phyloP scores from a whole-genome alignment of 2,329 filamentous ascomycete genomes.

The Zymoseptoria tritici region DNA sequence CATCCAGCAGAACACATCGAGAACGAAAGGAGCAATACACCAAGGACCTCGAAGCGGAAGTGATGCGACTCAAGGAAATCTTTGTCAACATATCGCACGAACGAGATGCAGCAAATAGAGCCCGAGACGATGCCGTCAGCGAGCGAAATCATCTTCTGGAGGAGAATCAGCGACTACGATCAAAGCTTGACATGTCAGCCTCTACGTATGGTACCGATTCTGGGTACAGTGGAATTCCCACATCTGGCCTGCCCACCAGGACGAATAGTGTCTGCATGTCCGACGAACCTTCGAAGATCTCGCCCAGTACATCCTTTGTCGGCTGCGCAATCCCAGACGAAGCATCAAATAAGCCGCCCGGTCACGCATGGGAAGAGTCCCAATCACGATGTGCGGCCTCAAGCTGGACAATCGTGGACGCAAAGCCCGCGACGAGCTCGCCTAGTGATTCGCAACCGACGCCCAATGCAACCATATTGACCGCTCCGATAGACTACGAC shows the following conservation, averaged over 20 bases:
- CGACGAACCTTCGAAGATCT: constrained; percentile 1
- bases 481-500: constrained; percentile 16
- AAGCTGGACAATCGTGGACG: background rate
- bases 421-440: background rate
- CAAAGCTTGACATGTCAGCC: constrained; percentile 8
- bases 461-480: background rate
- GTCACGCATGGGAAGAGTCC: background rate
- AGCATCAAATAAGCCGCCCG: background rate
- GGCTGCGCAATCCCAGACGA: background rate
- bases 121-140: constrained; percentile 9
- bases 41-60: constrained; percentile 18
- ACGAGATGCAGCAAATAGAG: constrained; percentile 10
- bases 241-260: constrained; percentile 13
- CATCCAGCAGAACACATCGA: constrained; percentile 13
- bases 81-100: constrained; percentile 13
- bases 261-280: constrained; percentile 14
- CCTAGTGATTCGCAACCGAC: background rate
- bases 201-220: constrained; percentile 15
- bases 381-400: background rate
- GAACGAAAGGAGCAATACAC: constrained; percentile 21
- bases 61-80: constrained; percentile 17
- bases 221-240: constrained; percentile 13
- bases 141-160: constrained; percentile 10
- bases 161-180: constrained; percentile 4
- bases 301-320: background rate